Conservation (phyloP, 116 monocot species). For the Phalaenopsis hybrid region DNA sequence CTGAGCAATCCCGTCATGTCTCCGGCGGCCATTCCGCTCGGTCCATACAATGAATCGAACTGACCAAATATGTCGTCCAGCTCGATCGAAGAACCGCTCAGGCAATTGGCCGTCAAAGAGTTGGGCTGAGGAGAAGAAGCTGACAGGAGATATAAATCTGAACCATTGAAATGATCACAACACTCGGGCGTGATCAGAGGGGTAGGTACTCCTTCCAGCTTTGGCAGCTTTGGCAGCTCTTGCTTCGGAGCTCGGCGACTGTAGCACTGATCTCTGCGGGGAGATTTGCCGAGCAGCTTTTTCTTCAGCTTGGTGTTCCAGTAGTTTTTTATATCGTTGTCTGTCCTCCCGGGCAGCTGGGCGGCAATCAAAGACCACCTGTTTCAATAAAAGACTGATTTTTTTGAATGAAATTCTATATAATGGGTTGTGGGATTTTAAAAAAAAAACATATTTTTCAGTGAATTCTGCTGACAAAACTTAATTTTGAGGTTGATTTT, state of each 20-base stretch:
- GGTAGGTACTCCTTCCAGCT: slow-evolving; percentile 22
- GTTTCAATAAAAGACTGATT: not conserved
- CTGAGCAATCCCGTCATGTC: slow-evolving; percentile 8
- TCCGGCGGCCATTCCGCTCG: not conserved
- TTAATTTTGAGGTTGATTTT: no score
- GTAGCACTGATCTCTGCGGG: slow-evolving; percentile 14
- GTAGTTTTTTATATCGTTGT: slow-evolving; percentile 56
- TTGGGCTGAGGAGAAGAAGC: not conserved
- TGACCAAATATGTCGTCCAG: slow-evolving; percentile 29
- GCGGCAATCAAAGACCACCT: slow-evolving; percentile 54
- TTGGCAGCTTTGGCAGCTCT: slow-evolving; percentile 11
- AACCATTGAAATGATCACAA: not conserved
- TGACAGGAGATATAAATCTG: not conserved
- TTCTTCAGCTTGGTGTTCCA: slow-evolving; percentile 61
- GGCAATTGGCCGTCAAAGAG: not conserved
- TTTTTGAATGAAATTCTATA: no score
- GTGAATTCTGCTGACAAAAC: not conserved
- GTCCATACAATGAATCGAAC: slow-evolving; percentile 21
- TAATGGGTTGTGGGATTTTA: no score
- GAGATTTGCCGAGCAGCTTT: no score
- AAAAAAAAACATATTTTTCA: not conserved
- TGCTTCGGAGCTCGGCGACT: slow-evolving; percentile 4
- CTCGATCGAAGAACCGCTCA: slow-evolving; percentile 8
- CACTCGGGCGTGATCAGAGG: not conserved
- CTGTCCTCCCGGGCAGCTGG: slow-evolving; percentile 44